Percentiles rank a stretch among this genome's conserved stretches.
Evolutionary conservation across 2,329 filamentous ascomycete species (phyloP).

Genomic region (Colletotrichum navitas): DNA sequence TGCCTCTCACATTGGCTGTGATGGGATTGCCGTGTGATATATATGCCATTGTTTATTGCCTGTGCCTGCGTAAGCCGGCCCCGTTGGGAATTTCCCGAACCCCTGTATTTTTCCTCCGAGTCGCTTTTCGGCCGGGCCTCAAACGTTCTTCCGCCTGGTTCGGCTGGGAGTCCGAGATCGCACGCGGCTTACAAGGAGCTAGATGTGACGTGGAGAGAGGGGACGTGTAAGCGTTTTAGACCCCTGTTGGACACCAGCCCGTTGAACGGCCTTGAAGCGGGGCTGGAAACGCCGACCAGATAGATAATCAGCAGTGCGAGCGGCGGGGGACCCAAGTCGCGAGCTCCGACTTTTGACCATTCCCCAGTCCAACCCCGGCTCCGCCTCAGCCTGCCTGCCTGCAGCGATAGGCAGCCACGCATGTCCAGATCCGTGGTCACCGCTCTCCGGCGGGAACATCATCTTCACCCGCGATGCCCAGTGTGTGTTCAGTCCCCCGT

Average conservation of each 20-base stretch:
- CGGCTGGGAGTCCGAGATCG: background rate
- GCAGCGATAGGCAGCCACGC: slow-evolving; percentile 5
- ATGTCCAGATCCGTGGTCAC: background rate
- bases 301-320: background rate
- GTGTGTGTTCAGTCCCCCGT: background rate
- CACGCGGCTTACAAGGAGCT: too few relatives aligned
- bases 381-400: background rate
- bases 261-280: background rate
- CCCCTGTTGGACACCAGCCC: background rate
- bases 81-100: background rate
- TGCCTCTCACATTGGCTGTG: background rate
- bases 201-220: background rate
- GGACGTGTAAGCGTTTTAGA: background rate
- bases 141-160: background rate
- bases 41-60: too few relatives aligned
- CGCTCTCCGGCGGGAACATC: background rate
- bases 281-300: slow-evolving; percentile 17
- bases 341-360: slow-evolving; percentile 28
- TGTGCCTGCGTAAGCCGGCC: background rate
- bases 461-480: background rate
- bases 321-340: slow-evolving; percentile 26
- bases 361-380: background rate
- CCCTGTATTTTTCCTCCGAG: background rate
- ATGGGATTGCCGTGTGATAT: background rate
- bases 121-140: background rate